Base-by-base conservation (phyloP, 192 early-diverging fungal genomes). In the Diversispora eburnea region DNA sequence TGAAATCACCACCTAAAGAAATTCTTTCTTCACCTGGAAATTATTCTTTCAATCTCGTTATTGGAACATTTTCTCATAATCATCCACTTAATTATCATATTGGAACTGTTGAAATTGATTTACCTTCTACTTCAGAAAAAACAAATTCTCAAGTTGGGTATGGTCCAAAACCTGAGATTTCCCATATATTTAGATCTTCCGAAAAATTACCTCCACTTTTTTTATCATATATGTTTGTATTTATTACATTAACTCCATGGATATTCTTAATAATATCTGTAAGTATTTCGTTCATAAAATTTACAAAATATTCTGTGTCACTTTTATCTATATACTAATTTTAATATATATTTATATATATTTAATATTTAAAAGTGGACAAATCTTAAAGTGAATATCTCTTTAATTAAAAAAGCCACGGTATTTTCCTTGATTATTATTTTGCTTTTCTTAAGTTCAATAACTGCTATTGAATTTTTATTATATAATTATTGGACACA, bases 401-500 rank as follows among this genome's bases (percentile, higher is more conserved):
- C 82, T 67, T 22, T 54, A 42, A 10, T 77, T 73, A 52, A 41
- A 70, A 67, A 65, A 7, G 41, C 75, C 17, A 33, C 60, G 3
- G 22, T 19, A 6, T 41, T 58, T 20, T 43, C 75, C 20, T 22
- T 75, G 10, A 71, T 66, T 7, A 76, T 77, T 33, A 17, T 76
- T 33, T 33, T 33, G 9, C 62, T 56, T 48, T 84, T 84, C 48
- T 54, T 84, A 39, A 47, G 33, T 25, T 74, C 80, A 7, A 71
- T 84, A 47, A 63, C 47, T 12, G 76, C 63, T 20, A 79, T 79
- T 51, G 82, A 84, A 64, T 72, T 71, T 25, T n/a, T 82, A 8
- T 80, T 84, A 47, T 81, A 74, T 67, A 56, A 73, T 43, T 84
- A 84, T 67, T 84, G 80, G 80, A 82, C 75, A n/a, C 69, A 77